A percentile compares a stretch with the other conserved stretches of the same genome.
These are phyloP conservation scores for Daldinia eschscholtzii DNA, from an alignment of 2,329 filamentous ascomycete species.

Conservation along the genomic window DNA sequence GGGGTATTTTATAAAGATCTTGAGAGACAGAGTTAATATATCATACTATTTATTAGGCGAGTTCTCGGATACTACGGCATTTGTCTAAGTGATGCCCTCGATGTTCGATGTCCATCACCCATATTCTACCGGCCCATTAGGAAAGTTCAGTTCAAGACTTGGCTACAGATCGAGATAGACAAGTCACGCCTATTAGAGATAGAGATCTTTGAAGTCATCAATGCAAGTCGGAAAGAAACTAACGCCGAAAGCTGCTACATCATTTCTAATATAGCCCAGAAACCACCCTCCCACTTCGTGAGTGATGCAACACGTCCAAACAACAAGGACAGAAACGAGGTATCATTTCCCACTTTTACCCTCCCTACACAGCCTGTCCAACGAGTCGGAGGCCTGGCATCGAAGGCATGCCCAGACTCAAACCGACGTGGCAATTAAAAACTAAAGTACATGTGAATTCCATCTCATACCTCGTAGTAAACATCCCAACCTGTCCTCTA, in stretches of 20 bases:
- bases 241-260: background rate
- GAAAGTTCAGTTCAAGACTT: background rate
- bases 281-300: background rate
- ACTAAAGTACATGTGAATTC: conserved; percentile 23
- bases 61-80: background rate
- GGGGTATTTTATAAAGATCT: background rate
- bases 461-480: background rate
- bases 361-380: conserved; percentile 20
- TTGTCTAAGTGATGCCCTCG: background rate
- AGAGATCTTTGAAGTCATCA: background rate
- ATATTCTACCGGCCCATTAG: conserved; percentile 5
- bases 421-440: conserved; percentile 19
- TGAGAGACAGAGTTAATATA: background rate
- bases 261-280: conserved; percentile 5
- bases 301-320: conserved; percentile 5
- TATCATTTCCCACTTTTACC: conserved; percentile 19
- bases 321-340: conserved; percentile 1
- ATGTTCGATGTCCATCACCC: background rate
- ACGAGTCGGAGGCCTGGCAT: conserved; percentile 28
- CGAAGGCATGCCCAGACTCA: conserved; percentile 12
- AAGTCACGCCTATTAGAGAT: background rate
- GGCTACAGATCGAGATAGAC: background rate
- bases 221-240: conserved; percentile 4
- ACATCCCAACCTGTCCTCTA: conserved; percentile 8
- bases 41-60: conserved; percentile 1